Conservation (phyloP, 805 yeast genomes). For the Candida coquimbonensis region DNA sequence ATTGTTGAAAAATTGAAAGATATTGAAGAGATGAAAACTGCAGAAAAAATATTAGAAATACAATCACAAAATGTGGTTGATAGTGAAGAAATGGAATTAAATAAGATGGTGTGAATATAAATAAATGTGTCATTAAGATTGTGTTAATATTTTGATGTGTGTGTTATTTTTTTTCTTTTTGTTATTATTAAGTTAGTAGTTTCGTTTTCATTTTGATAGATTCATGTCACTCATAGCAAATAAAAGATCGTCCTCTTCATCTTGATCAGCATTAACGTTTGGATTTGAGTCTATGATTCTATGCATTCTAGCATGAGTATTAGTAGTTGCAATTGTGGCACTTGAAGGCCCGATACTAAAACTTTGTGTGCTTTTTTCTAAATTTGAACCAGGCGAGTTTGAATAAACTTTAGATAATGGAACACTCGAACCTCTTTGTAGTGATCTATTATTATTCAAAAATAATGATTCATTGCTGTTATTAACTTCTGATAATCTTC, state of each 20-base stretch:
- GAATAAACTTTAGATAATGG: conserved; percentile 14
- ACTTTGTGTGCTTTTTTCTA: conserved; percentile 9
- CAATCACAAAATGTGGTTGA: background rate
- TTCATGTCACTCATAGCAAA: conserved; percentile 76
- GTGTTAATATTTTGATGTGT: too few relatives aligned
- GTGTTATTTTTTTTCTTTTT: background rate
- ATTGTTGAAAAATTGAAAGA: conserved; percentile 1
- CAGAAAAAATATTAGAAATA: background rate
- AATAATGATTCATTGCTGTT: conserved; percentile 19
- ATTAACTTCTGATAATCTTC: conserved; percentile 23
- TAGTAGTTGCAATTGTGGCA: conserved; percentile 26
- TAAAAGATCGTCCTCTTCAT: conserved; percentile 59
- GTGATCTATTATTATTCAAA: conserved; percentile 1
- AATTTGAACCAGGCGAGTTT: conserved; percentile 15
- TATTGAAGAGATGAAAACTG: background rate
- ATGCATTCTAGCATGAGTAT: conserved; percentile 26
- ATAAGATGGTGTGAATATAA: too few relatives aligned
- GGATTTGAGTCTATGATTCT: conserved; percentile 5
- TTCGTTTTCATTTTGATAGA: conserved; percentile 20
- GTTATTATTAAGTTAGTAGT: background rate
- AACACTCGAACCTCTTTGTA: conserved; percentile 3
- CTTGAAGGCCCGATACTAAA: conserved; percentile 24
- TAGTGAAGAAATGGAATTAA: too few relatives aligned
- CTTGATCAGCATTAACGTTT: conserved; percentile 25
- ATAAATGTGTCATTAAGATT: too few relatives aligned